phyloP scores from a whole-genome alignment of 148 eudicot species.

The Spergularia marina region DNA sequence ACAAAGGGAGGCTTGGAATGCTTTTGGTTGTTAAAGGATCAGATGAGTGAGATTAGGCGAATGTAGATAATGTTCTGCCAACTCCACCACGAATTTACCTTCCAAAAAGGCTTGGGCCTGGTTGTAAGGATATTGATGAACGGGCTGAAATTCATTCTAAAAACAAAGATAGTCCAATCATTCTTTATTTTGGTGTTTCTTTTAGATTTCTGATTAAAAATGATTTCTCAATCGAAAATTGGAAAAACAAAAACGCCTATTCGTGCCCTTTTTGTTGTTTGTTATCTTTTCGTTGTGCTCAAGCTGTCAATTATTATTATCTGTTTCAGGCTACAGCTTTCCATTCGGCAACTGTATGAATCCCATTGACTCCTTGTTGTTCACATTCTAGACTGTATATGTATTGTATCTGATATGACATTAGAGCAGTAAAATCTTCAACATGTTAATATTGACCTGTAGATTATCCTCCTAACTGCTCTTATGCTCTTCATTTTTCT shows the following conservation, averaged over 20 bases:
- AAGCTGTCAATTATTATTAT: background rate
- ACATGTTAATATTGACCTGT: background rate
- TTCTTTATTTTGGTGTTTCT: background rate
- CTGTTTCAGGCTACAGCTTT: background rate
- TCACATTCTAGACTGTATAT: background rate
- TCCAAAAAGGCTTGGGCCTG: background rate
- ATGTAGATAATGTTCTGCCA: too few relatives aligned
- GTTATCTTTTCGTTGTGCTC: background rate
- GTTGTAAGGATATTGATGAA: background rate
- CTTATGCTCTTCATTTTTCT: background rate
- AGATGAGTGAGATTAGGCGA: background rate
- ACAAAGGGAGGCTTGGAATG: constrained; percentile 7
- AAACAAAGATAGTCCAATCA: constrained; percentile 1
- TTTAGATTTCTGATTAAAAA: background rate
- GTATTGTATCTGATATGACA: background rate
- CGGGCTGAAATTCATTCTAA: background rate
- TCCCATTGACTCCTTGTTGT: background rate
- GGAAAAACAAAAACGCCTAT: background rate
- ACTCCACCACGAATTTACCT: too few relatives aligned
- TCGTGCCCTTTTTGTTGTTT: background rate
- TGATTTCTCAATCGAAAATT: too few relatives aligned
- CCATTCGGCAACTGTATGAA: background rate
- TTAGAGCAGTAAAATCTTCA: background rate
- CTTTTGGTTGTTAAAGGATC: background rate
- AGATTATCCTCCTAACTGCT: background rate